These are phyloP conservation scores for Stenocarpella maydis DNA, from an alignment of 2,329 filamentous ascomycete genomes.

Conservation along the genomic window DNA sequence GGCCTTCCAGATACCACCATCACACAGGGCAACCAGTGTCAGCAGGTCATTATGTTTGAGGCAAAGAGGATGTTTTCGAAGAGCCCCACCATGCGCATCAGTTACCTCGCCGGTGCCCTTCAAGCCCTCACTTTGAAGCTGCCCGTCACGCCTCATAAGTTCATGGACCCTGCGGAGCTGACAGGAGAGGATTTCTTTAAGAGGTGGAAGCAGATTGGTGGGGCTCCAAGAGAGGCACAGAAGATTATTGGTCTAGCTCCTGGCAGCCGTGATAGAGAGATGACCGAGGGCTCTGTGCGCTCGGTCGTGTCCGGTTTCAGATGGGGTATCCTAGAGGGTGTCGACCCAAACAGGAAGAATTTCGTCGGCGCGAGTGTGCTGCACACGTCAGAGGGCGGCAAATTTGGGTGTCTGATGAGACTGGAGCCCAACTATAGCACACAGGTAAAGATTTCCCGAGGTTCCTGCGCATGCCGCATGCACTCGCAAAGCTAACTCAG, in stretches of 20 bases:
- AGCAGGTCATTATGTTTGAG: slow-evolving; percentile 96
- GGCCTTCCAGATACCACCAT: slow-evolving; percentile 86
- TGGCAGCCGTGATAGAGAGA: slow-evolving; percentile 65
- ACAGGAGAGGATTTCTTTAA: slow-evolving; percentile 96
- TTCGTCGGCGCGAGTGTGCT: slow-evolving; percentile 89
- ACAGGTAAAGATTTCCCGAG: slow-evolving; percentile 69
- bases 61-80: slow-evolving; percentile 82
- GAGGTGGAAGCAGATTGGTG: slow-evolving; percentile 98
- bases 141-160: slow-evolving; percentile 89
- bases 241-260: slow-evolving; percentile 76
- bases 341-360: slow-evolving; percentile 94
- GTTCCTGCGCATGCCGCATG: not conserved
- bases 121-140: slow-evolving; percentile 93
- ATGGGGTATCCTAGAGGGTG: slow-evolving; percentile 84
- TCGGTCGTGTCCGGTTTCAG: slow-evolving; percentile 83
- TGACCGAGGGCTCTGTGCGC: slow-evolving; percentile 76
- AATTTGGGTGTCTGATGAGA: slow-evolving; percentile 92
- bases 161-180: slow-evolving; percentile 92
- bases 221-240: slow-evolving; percentile 85
- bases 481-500: slow-evolving; percentile 38
- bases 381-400: slow-evolving; percentile 83
- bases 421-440: slow-evolving; percentile 93
- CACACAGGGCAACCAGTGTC: slow-evolving; percentile 76
- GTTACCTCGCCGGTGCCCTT: slow-evolving; percentile 90
- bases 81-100: slow-evolving; percentile 90